phyloP scores from a whole-genome alignment of 2,329 filamentous ascomycete species.

The Colletotrichum coccodes region DNA sequence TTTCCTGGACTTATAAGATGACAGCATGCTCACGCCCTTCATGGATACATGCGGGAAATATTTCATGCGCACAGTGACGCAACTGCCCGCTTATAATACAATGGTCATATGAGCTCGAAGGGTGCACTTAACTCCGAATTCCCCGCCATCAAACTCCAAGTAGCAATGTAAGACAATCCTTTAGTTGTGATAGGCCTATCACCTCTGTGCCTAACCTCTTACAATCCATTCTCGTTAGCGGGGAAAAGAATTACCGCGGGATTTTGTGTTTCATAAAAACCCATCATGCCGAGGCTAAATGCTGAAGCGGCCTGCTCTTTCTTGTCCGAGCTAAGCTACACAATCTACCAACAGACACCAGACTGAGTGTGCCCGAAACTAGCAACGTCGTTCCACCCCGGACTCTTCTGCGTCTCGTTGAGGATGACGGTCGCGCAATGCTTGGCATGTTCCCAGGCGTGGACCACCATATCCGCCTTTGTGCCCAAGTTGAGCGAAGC shows the following conservation, averaged over 20 bases:
- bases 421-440: conserved; percentile 16
- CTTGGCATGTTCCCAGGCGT: conserved; percentile 13
- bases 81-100: background rate
- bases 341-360: conserved; percentile 4
- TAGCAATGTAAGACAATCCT: no score
- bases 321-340: no score
- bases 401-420: conserved; percentile 6
- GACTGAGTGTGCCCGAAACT: conserved; percentile 18
- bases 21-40: conserved; percentile 1
- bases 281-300: background rate
- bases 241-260: background rate
- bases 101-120: background rate
- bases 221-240: background rate
- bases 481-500: background rate
- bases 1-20: background rate
- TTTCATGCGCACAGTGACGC: conserved; percentile 2
- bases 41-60: background rate
- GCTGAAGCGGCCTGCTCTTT: no score
- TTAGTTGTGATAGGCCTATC: background rate
- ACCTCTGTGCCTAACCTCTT: background rate
- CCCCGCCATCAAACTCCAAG: background rate
- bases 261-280: background rate
- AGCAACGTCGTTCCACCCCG: background rate
- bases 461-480: conserved; percentile 21
- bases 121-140: background rate